A percentile compares a stretch with the other conserved stretches of the same genome.
phyloP scores from a whole-genome alignment of 768 basidiomycete species.

The Cystofilobasidium ferigula region DNA sequence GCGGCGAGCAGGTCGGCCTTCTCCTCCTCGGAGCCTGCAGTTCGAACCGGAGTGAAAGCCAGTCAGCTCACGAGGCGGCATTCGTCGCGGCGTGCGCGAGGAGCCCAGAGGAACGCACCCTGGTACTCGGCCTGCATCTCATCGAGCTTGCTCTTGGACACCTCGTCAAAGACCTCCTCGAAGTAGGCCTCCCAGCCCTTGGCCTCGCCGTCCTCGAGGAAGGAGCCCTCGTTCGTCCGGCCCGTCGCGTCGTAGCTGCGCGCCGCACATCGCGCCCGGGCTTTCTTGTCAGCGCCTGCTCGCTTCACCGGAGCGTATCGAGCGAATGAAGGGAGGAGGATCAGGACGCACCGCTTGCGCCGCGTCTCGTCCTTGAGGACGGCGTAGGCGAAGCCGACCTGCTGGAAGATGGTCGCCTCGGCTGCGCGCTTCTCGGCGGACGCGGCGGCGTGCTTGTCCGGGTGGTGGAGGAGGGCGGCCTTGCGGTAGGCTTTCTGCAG shows the following conservation, averaged over 20 bases:
- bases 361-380: constrained; percentile 69
- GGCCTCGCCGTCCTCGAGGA: constrained; percentile 51
- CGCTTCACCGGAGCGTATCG: too few relatives aligned
- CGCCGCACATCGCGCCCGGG: not conserved
- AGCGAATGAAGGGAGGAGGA: not conserved
- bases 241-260: constrained; percentile 68
- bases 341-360: constrained; percentile 43
- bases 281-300: not conserved
- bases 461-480: constrained; percentile 38
- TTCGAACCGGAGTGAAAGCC: not conserved
- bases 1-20: constrained; percentile 62
- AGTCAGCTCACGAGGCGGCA: not conserved
- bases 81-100: not conserved
- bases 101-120: constrained; percentile 45
- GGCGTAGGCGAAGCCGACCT: constrained; percentile 81
- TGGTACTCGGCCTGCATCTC: constrained; percentile 92
- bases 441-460: constrained; percentile 70
- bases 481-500: constrained; percentile 30
- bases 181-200: constrained; percentile 96
- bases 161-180: constrained; percentile 72
- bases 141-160: constrained; percentile 74
- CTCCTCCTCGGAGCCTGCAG: constrained; percentile 73
- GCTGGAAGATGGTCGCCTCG: constrained; percentile 71
- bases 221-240: constrained; percentile 64
- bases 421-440: constrained; percentile 53